These are phyloP conservation scores for Curvularia sp. DNA, from an alignment of 2,329 filamentous ascomycete species.

Conservation along the genomic window DNA sequence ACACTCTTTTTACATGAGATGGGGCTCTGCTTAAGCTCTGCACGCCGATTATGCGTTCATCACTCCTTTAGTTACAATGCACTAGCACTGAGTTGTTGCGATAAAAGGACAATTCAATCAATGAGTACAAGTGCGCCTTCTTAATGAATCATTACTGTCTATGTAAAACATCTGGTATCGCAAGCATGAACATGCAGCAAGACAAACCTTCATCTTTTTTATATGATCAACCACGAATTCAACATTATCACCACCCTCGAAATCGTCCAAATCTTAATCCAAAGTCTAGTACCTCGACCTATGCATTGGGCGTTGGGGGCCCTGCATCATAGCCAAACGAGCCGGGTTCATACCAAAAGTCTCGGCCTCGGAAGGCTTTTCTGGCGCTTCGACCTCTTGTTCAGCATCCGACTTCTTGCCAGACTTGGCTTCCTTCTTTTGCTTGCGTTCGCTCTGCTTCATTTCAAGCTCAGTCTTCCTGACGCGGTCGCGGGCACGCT, in stretches of 20 bases:
- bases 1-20: not conserved
- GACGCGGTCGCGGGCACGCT: constrained; percentile 63
- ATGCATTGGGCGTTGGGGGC: constrained; percentile 24
- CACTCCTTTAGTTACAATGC: not conserved
- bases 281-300: constrained; percentile 32
- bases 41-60: not conserved
- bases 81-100: not conserved
- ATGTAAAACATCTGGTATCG: not conserved
- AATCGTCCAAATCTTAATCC: not conserved
- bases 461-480: constrained; percentile 53
- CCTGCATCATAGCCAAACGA: constrained; percentile 48
- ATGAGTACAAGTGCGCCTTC: not conserved
- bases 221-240: not conserved
- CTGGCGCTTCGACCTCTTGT: constrained; percentile 19
- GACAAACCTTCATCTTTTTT: not conserved
- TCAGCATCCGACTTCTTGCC: constrained; percentile 33
- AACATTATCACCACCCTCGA: not conserved
- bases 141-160: not conserved
- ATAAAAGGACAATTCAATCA: not conserved
- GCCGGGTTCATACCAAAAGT: constrained; percentile 49
- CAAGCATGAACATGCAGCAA: not conserved
- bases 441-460: constrained; percentile 51
- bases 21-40: not conserved
- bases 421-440: constrained; percentile 47
- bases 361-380: constrained; percentile 26